Conservation (phyloP, 495 filamentous ascomycete species). For the Amniculicola lignicola region DNA sequence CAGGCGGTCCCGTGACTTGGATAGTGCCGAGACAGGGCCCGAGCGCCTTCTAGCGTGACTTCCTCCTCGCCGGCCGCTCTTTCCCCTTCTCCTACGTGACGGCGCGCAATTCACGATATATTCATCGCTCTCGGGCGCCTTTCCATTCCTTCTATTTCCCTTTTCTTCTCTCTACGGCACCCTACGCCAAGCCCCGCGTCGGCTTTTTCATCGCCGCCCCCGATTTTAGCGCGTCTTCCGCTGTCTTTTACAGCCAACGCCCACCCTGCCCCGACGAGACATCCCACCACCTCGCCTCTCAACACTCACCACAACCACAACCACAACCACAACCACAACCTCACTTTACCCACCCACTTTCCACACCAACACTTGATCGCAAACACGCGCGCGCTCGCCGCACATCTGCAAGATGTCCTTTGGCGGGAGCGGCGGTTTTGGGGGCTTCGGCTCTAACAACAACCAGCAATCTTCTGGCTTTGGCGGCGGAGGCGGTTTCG, state of each 20-base stretch:
- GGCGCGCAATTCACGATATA: slow-evolving; percentile 20
- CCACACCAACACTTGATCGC: slow-evolving; percentile 9
- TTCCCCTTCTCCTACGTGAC: slow-evolving; percentile 15
- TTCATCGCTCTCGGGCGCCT: slow-evolving; percentile 22
- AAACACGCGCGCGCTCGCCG: slow-evolving; percentile 4
- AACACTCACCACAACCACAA: slow-evolving; percentile 2
- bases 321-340: slow-evolving; percentile 12
- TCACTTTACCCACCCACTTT: slow-evolving; percentile 3
- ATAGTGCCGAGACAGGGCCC: no score
- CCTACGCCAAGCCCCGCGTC: background rate
- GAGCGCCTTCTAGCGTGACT: no score
- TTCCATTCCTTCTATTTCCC: slow-evolving; percentile 20
- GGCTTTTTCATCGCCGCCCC: background rate
- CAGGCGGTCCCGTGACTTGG: no score
- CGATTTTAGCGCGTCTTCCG: slow-evolving; percentile 22
- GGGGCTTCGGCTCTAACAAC: slow-evolving; percentile 55
- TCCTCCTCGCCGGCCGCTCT: slow-evolving; percentile 5
- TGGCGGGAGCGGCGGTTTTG: slow-evolving; percentile 39
- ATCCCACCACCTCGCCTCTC: background rate
- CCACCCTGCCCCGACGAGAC: background rate
- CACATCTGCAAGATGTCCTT: slow-evolving; percentile 30
- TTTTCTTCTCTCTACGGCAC: background rate
- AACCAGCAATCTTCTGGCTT: slow-evolving; percentile 39
- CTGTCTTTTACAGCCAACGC: background rate
- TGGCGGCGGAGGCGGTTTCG: slow-evolving; percentile 29